A percentile compares a stretch with the other conserved stretches of the same genome.
Conservation (phyloP, 805 yeast species). For the Saccharomycopsis fodiens region DNA sequence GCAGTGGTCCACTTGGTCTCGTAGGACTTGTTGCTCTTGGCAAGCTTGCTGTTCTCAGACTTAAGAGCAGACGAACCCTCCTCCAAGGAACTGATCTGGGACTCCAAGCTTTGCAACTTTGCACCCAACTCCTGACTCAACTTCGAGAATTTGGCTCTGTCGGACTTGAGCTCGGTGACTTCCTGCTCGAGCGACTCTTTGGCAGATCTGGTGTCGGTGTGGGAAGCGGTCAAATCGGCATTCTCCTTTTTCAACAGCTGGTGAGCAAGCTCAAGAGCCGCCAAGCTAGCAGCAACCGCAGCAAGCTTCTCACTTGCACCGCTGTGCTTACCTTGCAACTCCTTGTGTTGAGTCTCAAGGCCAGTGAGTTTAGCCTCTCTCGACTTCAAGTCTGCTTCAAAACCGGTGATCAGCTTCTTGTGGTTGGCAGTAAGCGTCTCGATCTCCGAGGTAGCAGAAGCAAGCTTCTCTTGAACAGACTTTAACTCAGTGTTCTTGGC, state of each 20-base stretch:
- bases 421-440: not conserved
- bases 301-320: slow-evolving; percentile 6
- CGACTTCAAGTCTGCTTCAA: not conserved
- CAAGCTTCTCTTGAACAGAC: not conserved
- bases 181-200: not conserved
- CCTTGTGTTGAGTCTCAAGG: not conserved
- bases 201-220: not conserved
- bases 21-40: not conserved
- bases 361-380: not conserved
- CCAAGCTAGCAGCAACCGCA: slow-evolving; percentile 10
- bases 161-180: not conserved
- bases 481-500: not conserved
- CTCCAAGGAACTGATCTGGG: not conserved
- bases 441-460: not conserved
- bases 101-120: not conserved
- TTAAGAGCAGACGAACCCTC: not conserved
- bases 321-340: not conserved
- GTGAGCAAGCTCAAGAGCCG: slow-evolving; percentile 22
- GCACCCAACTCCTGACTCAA: not conserved
- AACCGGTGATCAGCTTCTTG: not conserved
- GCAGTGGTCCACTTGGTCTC: not conserved
- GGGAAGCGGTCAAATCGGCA: not conserved
- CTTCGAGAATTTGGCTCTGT: not conserved
- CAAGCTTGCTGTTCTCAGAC: not conserved
- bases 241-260: slow-evolving; percentile 22